A percentile compares a stretch with the other conserved stretches of the same genome.
Evolutionary conservation across 2,329 filamentous ascomycete species (phyloP).

Genomic region (Exophiala sp.): DNA sequence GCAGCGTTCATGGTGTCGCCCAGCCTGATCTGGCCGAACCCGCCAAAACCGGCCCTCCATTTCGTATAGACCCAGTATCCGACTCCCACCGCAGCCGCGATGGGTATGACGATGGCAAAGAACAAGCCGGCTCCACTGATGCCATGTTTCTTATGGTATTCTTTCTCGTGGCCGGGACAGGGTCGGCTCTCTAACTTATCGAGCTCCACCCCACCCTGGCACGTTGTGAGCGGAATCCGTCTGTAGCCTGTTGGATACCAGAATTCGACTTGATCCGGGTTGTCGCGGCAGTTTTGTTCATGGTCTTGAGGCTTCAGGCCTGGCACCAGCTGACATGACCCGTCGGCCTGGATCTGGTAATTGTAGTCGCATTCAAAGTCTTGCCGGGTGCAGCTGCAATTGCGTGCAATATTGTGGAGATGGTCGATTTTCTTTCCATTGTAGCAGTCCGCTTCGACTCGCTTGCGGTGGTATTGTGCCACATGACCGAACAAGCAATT

Average conservation of each 20-base stretch:
- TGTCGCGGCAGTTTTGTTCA: conserved; percentile 50
- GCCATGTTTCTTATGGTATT: conserved; percentile 68
- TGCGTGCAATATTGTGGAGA: conserved; percentile 61
- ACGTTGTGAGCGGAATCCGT: conserved; percentile 83
- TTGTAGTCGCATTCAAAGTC: conserved; percentile 99
- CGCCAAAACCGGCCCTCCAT: conserved; percentile 64
- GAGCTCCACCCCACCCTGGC: conserved; percentile 65
- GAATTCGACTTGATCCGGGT: conserved; percentile 69
- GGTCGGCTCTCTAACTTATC: conserved; percentile 61
- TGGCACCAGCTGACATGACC: conserved; percentile 68
- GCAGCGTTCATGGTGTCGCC: conserved; percentile 54
- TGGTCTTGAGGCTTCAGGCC: conserved; percentile 64
- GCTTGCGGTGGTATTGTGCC: conserved; percentile 86
- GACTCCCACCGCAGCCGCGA: conserved; percentile 61
- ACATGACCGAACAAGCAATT: conserved; percentile 91
- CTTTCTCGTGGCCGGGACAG: conserved; percentile 74
- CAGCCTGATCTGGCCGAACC: conserved; percentile 86
- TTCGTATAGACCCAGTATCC: conserved; percentile 63
- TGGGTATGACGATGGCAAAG: conserved; percentile 73
- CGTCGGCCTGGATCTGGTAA: conserved; percentile 71
- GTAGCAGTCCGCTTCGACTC: conserved; percentile 68
- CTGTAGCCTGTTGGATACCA: conserved; percentile 84
- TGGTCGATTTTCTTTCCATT: conserved; percentile 57
- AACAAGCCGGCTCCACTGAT: conserved; percentile 70
- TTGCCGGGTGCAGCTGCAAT: conserved; percentile 74